Percentiles rank a stretch among this genome's conserved stretches.
phyloP scores from a whole-genome alignment of 257 asterid genomes.

The Mitragyna speciosa region DNA sequence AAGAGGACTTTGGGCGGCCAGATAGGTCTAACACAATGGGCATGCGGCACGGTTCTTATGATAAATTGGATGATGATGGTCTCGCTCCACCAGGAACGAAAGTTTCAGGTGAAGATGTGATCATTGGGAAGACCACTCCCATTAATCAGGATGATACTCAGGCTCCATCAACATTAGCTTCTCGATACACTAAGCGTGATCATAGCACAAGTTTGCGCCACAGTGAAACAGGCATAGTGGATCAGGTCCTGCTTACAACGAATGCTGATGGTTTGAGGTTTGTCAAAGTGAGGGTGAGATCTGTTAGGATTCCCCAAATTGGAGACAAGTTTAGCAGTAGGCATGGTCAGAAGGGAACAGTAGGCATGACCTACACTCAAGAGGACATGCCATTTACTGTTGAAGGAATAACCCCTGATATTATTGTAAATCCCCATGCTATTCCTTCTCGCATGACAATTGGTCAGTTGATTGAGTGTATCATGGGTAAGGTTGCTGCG shows the following conservation, averaged over 20 bases:
- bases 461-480: conserved; percentile 93
- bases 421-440: conserved; percentile 93
- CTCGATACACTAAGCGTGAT: conserved; percentile 89
- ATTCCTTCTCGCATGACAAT: conserved; percentile 99
- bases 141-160: conserved; percentile 81
- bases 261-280: conserved; percentile 93
- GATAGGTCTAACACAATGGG: conserved; percentile 95
- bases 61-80: conserved; percentile 92
- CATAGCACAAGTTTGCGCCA: conserved; percentile 96
- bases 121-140: conserved; percentile 95
- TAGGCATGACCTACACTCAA: conserved; percentile 95
- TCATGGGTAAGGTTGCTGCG: conserved; percentile 98
- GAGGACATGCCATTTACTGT: conserved; percentile 98
- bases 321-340: conserved; percentile 97
- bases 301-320: conserved; percentile 91
- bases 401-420: conserved; percentile 91
- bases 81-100: conserved; percentile 99
- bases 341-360: conserved; percentile 97
- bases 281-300: conserved; percentile 93
- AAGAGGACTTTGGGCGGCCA: conserved; percentile 98
- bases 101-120: conserved; percentile 94
- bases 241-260: conserved; percentile 86
- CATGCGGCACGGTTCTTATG: conserved; percentile 98
- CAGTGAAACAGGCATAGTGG: conserved; percentile 94
- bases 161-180: conserved; percentile 74